Base-by-base conservation (phyloP, 768 basidiomycete genomes). In the Collybiopsis confluens region DNA sequence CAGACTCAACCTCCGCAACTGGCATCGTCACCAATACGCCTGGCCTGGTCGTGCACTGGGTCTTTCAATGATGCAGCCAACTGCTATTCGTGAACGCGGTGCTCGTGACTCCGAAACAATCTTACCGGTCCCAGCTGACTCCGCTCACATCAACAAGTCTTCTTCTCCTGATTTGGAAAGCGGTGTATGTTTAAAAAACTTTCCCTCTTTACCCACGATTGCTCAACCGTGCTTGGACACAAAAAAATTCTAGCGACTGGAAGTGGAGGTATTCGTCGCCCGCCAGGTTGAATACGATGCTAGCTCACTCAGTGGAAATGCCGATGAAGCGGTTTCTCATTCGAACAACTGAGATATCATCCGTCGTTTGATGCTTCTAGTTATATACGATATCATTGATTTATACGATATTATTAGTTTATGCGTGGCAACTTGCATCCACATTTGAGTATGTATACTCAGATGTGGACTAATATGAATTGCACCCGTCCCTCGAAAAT, bases 21-120 rank as follows among this genome's bases (percentile, higher is more conserved):
- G 58, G 58, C 56, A 56, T 46, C 58, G 58, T 5, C 58, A 58
- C 28, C 58, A 51, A 47, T 47, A 58, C 20, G 41, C 54, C 11
- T 33, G 36, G 56, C 27, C 48, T 20, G n/a, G n/a, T n/a, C 57
- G 43, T 15, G 48, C 57, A 28, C 13, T 52, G 2, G 50, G 57
- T 10, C 45, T 58, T 36, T 50, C 35, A 10, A 38, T 54, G 38
- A 52, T 54, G n/a, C 54, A 45, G 16, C 28, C 47, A n/a, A 38
- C 21, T 15, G 23, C 33, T 7, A 23, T 20, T n/a, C 21, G 37
- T 48, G 47, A 33, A 23, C 9, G n/a, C 20, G 35, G 35, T 3
- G 30, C 23, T 13, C 30, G 28, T 46, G n/a, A n/a, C n/a, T 16
- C 45, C 28, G 33, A 16, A 5, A n/a, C 45, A 2, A 33, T 46